Evolutionary conservation across 2,329 filamentous ascomycete genomes (phyloP).

Genomic region (Pseudogymnoascus sp.): DNA sequence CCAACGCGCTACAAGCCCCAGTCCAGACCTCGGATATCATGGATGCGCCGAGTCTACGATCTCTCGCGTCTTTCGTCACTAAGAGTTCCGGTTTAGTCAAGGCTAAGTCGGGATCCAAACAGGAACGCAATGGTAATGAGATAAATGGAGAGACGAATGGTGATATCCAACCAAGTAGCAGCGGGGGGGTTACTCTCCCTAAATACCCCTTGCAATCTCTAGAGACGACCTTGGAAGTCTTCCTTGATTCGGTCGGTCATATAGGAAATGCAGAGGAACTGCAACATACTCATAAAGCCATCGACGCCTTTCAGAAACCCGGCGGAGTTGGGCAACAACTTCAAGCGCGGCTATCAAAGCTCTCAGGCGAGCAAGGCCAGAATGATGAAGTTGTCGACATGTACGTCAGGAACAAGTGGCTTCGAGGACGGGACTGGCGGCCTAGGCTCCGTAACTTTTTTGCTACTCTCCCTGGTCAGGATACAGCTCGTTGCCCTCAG

Average conservation of each 20-base stretch:
- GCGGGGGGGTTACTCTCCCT: background rate
- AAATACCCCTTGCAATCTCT: background rate
- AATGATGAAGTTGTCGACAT: background rate
- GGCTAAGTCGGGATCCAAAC: background rate
- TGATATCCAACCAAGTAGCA: background rate
- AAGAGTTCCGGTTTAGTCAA: background rate
- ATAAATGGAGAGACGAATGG: background rate
- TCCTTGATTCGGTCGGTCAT: background rate
- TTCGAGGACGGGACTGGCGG: background rate
- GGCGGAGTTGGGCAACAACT: conserved; percentile 13
- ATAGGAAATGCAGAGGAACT: background rate
- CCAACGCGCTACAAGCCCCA: conserved; percentile 19
- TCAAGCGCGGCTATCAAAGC: conserved; percentile 2
- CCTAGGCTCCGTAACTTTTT: background rate
- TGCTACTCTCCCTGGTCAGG: background rate
- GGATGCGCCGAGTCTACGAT: conserved; percentile 21
- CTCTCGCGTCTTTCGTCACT: conserved; percentile 16
- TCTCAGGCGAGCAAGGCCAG: background rate
- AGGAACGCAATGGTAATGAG: background rate
- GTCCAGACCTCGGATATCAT: conserved; percentile 27
- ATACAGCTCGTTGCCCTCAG: conserved; percentile 10
- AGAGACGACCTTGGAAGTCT: conserved; percentile 9
- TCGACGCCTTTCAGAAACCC: conserved; percentile 12
- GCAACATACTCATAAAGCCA: background rate
- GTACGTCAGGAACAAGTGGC: background rate